phyloP scores from a whole-genome alignment of 768 basidiomycete species.

The Peribolospora kevripleyi region DNA sequence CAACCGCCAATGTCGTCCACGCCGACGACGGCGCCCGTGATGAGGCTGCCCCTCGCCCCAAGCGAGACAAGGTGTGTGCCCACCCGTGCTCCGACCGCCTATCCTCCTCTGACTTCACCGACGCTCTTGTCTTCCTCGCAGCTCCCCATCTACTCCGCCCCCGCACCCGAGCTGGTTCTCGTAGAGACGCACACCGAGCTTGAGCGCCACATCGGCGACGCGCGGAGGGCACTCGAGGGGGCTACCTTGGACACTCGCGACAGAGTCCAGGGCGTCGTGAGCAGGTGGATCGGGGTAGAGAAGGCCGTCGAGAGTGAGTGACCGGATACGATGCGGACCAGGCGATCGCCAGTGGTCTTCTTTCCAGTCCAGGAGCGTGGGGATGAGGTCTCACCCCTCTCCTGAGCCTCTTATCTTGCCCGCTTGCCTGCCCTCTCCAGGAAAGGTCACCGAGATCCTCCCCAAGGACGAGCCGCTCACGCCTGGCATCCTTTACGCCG shows the following conservation, averaged over 20 bases:
- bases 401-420: not conserved
- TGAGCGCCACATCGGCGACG: conserved; percentile 48
- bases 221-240: conserved; percentile 34
- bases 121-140: conserved; percentile 16
- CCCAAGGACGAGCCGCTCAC: conserved; percentile 59
- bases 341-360: not conserved
- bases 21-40: no score
- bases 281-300: conserved; percentile 67
- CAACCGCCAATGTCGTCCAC: no score
- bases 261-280: conserved; percentile 45
- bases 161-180: conserved; percentile 39
- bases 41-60: no score
- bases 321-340: not conserved
- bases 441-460: conserved; percentile 55
- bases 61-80: no score
- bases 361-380: not conserved
- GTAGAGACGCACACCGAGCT: conserved; percentile 50
- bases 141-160: conserved; percentile 60
- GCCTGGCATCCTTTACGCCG: conserved; percentile 73
- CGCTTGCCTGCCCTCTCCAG: conserved; percentile 21
- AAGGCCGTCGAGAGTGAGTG: conserved; percentile 52
- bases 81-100: no score
- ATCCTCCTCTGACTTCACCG: no score
- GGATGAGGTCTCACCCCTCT: no score
- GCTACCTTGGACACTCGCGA: conserved; percentile 35